These are phyloP conservation scores for Metschnikowia similis DNA, from an alignment of 805 yeast genomes.

Conservation along the genomic window DNA sequence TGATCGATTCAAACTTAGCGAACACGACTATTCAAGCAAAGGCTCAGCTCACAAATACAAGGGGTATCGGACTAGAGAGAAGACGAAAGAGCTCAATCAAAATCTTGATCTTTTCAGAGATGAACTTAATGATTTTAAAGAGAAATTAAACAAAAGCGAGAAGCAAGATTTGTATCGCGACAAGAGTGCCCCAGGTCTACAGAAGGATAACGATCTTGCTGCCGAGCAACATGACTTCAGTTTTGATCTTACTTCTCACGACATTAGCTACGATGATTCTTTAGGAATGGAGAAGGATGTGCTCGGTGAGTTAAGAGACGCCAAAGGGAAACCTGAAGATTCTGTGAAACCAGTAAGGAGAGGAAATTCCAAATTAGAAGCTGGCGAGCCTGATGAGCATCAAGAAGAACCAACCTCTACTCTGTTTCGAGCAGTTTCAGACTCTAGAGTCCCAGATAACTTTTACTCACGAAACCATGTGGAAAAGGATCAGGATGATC, in stretches of 20 bases:
- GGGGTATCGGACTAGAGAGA: conserved; percentile 15
- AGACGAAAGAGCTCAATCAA: conserved; percentile 37
- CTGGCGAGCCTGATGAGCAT: not conserved
- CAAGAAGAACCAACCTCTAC: not conserved
- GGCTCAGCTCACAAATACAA: not conserved
- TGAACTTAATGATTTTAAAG: conserved; percentile 44
- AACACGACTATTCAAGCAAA: not conserved
- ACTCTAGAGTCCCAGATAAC: not conserved
- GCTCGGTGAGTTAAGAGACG: conserved; percentile 17
- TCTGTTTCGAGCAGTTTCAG: conserved; percentile 1
- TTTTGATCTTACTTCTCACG: conserved; percentile 37
- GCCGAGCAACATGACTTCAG: conserved; percentile 26
- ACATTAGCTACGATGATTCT: conserved; percentile 36
- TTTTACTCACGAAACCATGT: not conserved
- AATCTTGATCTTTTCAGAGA: conserved; percentile 37
- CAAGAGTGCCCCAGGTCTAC: not conserved
- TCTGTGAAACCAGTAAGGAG: not conserved
- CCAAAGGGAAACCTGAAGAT: not conserved
- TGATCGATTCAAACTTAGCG: not conserved
- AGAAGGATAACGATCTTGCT: not conserved
- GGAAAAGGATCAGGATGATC: not conserved
- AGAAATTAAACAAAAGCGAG: conserved; percentile 32
- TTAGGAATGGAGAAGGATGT: conserved; percentile 33
- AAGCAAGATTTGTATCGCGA: not conserved
- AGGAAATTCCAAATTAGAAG: not conserved